These are phyloP conservation scores for Exobasidium rhododendri DNA, from an alignment of 1,284 basidiomycete species.

Conservation along the genomic window DNA sequence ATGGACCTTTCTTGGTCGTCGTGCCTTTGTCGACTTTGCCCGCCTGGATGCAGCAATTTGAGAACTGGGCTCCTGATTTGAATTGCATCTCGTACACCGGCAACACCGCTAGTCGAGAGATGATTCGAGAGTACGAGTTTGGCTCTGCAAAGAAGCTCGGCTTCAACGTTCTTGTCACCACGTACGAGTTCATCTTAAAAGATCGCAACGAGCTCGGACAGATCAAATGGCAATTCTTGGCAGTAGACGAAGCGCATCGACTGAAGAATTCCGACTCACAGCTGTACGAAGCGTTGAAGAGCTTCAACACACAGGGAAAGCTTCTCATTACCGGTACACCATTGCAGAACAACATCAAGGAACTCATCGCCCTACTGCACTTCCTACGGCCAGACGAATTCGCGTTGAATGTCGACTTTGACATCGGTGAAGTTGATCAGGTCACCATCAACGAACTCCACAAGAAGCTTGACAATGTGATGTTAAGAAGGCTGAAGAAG, in stretches of 20 bases:
- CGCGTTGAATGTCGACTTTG: constrained; percentile 76
- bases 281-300: constrained; percentile 86
- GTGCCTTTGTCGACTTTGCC: constrained; percentile 97
- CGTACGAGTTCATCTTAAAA: constrained; percentile 99
- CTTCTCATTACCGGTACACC: constrained; percentile 97
- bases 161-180: constrained; percentile 94
- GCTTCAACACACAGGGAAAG: constrained; percentile 85
- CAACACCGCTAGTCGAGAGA: constrained; percentile 77
- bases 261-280: constrained; percentile 97
- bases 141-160: constrained; percentile 70
- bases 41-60: constrained; percentile 96
- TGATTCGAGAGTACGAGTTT: constrained; percentile 82
- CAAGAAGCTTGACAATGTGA: constrained; percentile 84
- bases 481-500: constrained; percentile 90
- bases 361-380: constrained; percentile 93
- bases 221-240: constrained; percentile 97
- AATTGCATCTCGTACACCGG: constrained; percentile 88
- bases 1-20: constrained; percentile 93
- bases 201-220: constrained; percentile 85
- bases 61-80: constrained; percentile 91
- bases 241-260: constrained; percentile 98
- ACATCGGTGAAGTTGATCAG: constrained; percentile 63
- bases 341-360: constrained; percentile 98
- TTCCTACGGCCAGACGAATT: constrained; percentile 99
- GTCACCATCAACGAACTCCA: constrained; percentile 78